Base-by-base conservation (phyloP, 1,139 yeast species). In the Geotrichum fermentans region DNA sequence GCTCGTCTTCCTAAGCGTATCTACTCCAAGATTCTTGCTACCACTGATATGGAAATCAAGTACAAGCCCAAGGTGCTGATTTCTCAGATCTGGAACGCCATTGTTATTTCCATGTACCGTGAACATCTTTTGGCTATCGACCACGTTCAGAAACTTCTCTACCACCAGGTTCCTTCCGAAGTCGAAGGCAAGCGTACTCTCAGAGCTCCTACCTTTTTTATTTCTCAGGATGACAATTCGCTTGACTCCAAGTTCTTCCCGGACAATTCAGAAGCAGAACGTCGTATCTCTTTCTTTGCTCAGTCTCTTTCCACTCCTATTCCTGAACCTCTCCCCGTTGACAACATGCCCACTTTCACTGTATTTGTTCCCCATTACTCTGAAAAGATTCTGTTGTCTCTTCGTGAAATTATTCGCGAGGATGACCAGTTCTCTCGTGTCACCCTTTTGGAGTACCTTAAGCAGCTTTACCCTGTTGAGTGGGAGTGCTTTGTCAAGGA, bases 401-500 rank as follows among this genome's bases (percentile, higher is more conserved):
- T 92, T 68, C 87, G 96, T 72, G 98, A 92, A 73, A 92, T 92
- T 71, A 92, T 92, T 65, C 88, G 97, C 71, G 98, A 92, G 73
- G 98, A 92, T 69, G 97, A 94, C 70, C 97, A 92, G 73, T 90
- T 87, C 71, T 88, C 98, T 28, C 85, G 97, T 72, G 97, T 92
- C 55, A 92, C 98, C 17, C 75, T 92, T 60, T 78, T 92, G 69
- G 98, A 92, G 74, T 92, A 92, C 70, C 80, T 92, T 76, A 92
- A 92, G 72, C 98, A 92, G 74, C 78, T 92, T 64, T 97, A 92
- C 69, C 97, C 97, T 45, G 95, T 92, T 58, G 98, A 92, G 74
- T 92, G 98, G 98, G 98, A 92, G 61, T 90, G 97, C 72, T 92
- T 92, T 63, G 98, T 92, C 57, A 92, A 92, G 74, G 98, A 92